Conservation (phyloP, 106 monocot genomes). For the Ottelia alismoides region DNA sequence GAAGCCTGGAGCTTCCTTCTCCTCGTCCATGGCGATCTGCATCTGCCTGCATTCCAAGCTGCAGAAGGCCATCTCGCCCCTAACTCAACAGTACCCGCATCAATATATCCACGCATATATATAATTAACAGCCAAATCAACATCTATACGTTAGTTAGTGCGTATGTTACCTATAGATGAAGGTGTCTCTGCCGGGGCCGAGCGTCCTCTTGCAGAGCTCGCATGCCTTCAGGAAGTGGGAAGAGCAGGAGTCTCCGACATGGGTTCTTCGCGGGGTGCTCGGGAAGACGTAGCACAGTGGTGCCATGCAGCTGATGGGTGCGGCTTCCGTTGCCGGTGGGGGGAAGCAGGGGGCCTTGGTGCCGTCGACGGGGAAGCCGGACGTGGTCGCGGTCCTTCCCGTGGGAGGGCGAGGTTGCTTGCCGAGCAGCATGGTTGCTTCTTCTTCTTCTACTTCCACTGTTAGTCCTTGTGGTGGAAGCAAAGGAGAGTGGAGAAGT, state of each 20-base stretch:
- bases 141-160: too few relatives aligned
- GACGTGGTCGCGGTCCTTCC: conserved; percentile 34
- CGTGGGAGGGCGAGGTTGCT: conserved; percentile 34
- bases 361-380: conserved; percentile 15
- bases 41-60: too few relatives aligned
- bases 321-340: not conserved
- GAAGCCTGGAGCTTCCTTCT: too few relatives aligned
- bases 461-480: too few relatives aligned
- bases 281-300: not conserved
- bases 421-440: conserved; percentile 32
- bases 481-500: too few relatives aligned
- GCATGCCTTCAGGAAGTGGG: conserved; percentile 28
- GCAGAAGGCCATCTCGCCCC: too few relatives aligned
- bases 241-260: not conserved
- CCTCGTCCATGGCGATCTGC: too few relatives aligned
- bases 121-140: too few relatives aligned
- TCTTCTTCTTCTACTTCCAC: too few relatives aligned
- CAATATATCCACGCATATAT: too few relatives aligned
- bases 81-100: too few relatives aligned
- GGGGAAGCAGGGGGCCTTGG: too few relatives aligned
- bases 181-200: conserved; percentile 29
- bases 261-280: not conserved
- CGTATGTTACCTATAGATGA: conserved; percentile 62
- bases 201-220: conserved; percentile 32
- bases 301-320: not conserved